Percentiles rank a stretch among this genome's conserved stretches.
These are phyloP conservation scores for Venturia effusa DNA, from an alignment of 2,329 filamentous ascomycete genomes.

Conservation along the genomic window DNA sequence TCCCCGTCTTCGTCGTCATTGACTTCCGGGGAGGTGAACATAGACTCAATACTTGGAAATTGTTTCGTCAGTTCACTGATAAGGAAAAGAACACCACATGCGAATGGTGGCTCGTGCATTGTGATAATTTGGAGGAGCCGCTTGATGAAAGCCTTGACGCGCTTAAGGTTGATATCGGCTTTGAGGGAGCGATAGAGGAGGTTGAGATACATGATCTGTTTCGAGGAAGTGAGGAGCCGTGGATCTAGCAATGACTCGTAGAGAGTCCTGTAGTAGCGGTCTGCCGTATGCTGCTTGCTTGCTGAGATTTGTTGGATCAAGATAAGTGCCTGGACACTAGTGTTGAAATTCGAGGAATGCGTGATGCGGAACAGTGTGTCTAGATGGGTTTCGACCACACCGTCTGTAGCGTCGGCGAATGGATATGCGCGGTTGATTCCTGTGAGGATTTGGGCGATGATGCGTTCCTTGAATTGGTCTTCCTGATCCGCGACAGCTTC, in stretches of 20 bases:
- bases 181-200: constrained; percentile 81
- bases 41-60: constrained; percentile 68
- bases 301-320: constrained; percentile 86
- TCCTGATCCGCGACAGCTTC: constrained; percentile 31
- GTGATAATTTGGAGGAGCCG: constrained; percentile 78
- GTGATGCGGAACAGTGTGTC: constrained; percentile 93
- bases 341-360: constrained; percentile 98
- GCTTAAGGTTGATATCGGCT: constrained; percentile 76
- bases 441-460: constrained; percentile 82
- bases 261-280: constrained; percentile 88
- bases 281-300: constrained; percentile 68
- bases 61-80: constrained; percentile 67
- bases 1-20: constrained; percentile 57
- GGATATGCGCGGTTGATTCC: constrained; percentile 95
- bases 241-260: constrained; percentile 94
- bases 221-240: constrained; percentile 77
- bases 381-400: constrained; percentile 74
- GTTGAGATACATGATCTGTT: constrained; percentile 92
- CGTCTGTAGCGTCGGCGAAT: constrained; percentile 72
- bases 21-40: constrained; percentile 73
- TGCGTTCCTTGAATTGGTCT: constrained; percentile 72
- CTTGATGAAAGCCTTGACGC: constrained; percentile 94
- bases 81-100: constrained; percentile 86
- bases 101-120: constrained; percentile 84
- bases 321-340: constrained; percentile 88